These are phyloP conservation scores for Dryas alaskensis DNA, from an alignment of 306 rosid genomes.

Conservation along the genomic window DNA sequence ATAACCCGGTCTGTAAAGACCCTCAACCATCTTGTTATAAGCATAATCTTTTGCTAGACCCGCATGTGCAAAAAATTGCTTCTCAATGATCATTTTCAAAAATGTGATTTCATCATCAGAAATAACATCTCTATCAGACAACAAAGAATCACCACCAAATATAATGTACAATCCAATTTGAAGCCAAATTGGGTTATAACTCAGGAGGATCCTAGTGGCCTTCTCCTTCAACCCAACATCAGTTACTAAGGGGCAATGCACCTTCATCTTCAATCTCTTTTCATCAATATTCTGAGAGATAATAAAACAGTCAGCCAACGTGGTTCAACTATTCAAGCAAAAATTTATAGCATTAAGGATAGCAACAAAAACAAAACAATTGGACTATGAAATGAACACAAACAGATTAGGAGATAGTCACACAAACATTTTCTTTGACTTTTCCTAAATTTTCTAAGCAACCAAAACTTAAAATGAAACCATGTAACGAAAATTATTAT, in stretches of 20 bases:
- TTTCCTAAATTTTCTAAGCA: not conserved
- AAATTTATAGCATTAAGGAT: not conserved
- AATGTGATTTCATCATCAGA: slow-evolving; percentile 61
- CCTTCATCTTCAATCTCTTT: slow-evolving; percentile 85
- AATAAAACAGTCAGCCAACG: slow-evolving; percentile 4
- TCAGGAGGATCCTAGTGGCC: slow-evolving; percentile 58
- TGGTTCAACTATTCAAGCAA: not conserved
- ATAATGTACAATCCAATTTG: slow-evolving; percentile 70
- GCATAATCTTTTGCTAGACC: slow-evolving; percentile 69
- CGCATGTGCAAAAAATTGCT: slow-evolving; percentile 63
- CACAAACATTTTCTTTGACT: not conserved
- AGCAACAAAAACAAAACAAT: not conserved
- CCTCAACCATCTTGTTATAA: slow-evolving; percentile 90
- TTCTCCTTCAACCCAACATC: slow-evolving; percentile 76
- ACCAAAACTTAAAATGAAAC: slow-evolving; percentile 5
- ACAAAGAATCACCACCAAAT: slow-evolving; percentile 80
- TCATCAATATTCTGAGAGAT: slow-evolving; percentile 65
- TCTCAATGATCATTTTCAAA: slow-evolving; percentile 72
- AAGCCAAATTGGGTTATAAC: slow-evolving; percentile 79
- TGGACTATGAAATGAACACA: not conserved
- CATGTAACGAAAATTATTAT: too few relatives aligned
- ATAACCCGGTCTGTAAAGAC: slow-evolving; percentile 85
- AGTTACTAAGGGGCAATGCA: slow-evolving; percentile 78
- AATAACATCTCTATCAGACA: slow-evolving; percentile 46
- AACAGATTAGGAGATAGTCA: not conserved